Evolutionary conservation across 2,329 filamentous ascomycete genomes (phyloP).

Genomic region (Fusarium sp.): DNA sequence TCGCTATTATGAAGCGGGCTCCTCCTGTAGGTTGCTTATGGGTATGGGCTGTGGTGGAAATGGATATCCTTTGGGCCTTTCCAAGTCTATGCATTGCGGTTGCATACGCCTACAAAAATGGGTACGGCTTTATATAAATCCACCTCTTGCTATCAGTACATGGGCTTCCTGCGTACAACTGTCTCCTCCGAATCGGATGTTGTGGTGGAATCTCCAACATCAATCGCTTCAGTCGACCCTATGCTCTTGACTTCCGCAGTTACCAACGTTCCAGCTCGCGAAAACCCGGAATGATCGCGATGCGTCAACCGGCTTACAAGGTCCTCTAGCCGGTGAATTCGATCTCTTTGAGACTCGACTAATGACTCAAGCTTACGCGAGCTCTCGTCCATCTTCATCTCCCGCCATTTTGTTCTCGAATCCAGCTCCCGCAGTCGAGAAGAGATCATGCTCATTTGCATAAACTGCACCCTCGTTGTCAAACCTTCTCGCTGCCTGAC

Average conservation of each 20-base stretch:
- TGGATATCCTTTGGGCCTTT: conserved; percentile 77
- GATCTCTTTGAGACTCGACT: conserved; percentile 46
- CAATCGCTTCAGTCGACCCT: conserved; percentile 15
- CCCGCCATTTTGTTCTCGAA: conserved; percentile 49
- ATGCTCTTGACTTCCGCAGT: conserved; percentile 24
- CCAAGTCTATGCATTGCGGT: conserved; percentile 63
- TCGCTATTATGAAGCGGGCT: conserved; percentile 90
- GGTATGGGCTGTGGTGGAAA: conserved; percentile 93
- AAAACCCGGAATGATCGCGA: conserved; percentile 26
- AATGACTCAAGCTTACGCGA: conserved; percentile 44
- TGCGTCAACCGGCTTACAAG: conserved; percentile 34
- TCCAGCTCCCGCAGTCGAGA: conserved; percentile 58
- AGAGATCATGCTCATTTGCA: conserved; percentile 63
- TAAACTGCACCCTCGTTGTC: conserved; percentile 61
- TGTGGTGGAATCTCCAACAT: conserved; percentile 22
- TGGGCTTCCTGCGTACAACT: neutral
- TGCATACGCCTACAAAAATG: conserved; percentile 63
- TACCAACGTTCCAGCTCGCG: conserved; percentile 28
- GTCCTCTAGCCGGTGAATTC: conserved; percentile 42
- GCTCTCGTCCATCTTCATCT: conserved; percentile 50
- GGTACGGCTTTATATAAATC: conserved; percentile 59
- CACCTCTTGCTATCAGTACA: neutral
- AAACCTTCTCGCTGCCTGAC: conserved; percentile 61
- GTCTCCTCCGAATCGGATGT: conserved; percentile 8
- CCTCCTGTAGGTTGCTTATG: conserved; percentile 91